Evolutionary conservation across 768 basidiomycete genomes (phyloP).

Genomic region (Tremella fuciformis): DNA sequence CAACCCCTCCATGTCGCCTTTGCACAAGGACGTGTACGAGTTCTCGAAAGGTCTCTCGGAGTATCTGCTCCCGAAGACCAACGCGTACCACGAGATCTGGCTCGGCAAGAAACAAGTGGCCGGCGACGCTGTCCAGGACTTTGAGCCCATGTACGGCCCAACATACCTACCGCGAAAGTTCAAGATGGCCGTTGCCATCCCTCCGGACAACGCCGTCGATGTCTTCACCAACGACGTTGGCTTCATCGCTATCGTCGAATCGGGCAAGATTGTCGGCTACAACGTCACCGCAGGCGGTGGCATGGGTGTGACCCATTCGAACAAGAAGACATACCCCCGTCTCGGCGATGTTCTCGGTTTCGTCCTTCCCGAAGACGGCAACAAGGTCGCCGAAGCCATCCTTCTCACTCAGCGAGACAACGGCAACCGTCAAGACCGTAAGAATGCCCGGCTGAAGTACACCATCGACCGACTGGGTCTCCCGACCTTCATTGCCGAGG

Average conservation of each 20-base stretch:
- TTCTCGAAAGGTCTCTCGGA: conserved; percentile 81
- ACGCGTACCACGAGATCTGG: conserved; percentile 99
- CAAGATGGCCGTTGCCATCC: conserved; percentile 94
- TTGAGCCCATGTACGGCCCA: conserved; percentile 95
- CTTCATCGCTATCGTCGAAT: conserved; percentile 84
- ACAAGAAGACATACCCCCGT: conserved; percentile 98
- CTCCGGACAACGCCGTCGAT: conserved; percentile 94
- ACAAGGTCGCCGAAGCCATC: conserved; percentile 82
- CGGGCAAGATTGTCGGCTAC: conserved; percentile 81
- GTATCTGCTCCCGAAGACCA: conserved; percentile 81
- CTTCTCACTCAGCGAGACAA: conserved; percentile 93
- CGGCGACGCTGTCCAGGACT: conserved; percentile 87
- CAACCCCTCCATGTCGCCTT: conserved; percentile 80
- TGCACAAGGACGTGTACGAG: conserved; percentile 77
- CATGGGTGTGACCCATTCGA: conserved; percentile 98
- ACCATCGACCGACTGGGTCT: conserved; percentile 77
- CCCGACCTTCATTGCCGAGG: conserved; percentile 78
- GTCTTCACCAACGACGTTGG: conserved; percentile 87
- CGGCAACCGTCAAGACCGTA: conserved; percentile 79
- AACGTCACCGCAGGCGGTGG: conserved; percentile 93
- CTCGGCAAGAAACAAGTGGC: conserved; percentile 94
- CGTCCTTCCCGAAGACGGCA: conserved; percentile 81
- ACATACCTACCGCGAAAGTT: conserved; percentile 96
- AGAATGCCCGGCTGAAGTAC: conserved; percentile 76
- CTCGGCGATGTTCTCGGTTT: conserved; percentile 84